Conservation (phyloP, 192 early-diverging fungal species). For the Martensiomyces pterosporus region DNA sequence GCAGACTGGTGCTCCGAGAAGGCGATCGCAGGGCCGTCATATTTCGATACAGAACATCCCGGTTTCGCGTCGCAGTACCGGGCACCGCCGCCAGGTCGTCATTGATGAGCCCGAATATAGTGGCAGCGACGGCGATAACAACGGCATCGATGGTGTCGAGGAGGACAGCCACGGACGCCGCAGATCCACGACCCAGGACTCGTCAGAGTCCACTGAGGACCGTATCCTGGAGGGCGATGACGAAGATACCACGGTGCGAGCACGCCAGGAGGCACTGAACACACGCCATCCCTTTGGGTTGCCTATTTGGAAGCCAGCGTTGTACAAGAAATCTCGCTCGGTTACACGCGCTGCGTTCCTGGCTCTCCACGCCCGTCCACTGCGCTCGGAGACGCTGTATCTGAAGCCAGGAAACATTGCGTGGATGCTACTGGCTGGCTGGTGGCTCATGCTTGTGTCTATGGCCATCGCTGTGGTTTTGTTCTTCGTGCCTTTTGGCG, state of each 20-base stretch:
- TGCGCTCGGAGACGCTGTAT: slow-evolving; percentile 58
- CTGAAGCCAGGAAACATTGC: slow-evolving; percentile 81
- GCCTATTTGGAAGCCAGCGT: slow-evolving; percentile 93
- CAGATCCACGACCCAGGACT: slow-evolving; percentile 21
- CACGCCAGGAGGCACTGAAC: slow-evolving; percentile 67
- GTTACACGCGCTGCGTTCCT: slow-evolving; percentile 75
- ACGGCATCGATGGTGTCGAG: slow-evolving; percentile 7
- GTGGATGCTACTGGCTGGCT: slow-evolving; percentile 85
- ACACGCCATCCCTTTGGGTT: slow-evolving; percentile 88
- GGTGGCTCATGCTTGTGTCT: slow-evolving; percentile 76
- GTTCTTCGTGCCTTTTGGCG: slow-evolving; percentile 52
- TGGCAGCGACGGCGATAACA: slow-evolving; percentile 9
- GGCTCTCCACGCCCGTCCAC: slow-evolving; percentile 73
- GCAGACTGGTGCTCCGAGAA: neutral
- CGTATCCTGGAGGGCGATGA: slow-evolving; percentile 31
- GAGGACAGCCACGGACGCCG: slow-evolving; percentile 9
- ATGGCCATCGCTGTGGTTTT: slow-evolving; percentile 59
- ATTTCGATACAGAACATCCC: slow-evolving; percentile 22
- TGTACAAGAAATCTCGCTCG: slow-evolving; percentile 92
- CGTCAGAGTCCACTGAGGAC: slow-evolving; percentile 14
- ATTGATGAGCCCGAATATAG: slow-evolving; percentile 13
- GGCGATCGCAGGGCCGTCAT: slow-evolving; percentile 6
- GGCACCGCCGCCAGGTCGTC: slow-evolving; percentile 18
- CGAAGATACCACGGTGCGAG: slow-evolving; percentile 41
- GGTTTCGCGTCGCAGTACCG: slow-evolving; percentile 24